phyloP scores from a whole-genome alignment of 108 stramenopile genomes.

The Skeletonema costatum region DNA sequence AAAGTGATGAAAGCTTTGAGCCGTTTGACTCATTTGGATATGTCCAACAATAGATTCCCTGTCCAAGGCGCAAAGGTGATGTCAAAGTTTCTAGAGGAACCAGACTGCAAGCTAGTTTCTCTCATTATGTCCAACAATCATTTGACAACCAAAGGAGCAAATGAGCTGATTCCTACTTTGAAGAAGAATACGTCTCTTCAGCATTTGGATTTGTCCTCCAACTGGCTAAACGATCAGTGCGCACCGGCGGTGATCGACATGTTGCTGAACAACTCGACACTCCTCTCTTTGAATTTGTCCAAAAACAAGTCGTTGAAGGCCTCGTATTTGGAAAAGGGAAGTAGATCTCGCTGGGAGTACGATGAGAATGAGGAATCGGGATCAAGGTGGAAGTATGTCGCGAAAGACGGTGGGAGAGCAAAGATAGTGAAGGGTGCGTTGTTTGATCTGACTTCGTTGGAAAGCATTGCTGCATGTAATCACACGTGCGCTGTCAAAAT shows the following conservation, averaged over 20 bases:
- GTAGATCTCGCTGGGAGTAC: too few relatives aligned
- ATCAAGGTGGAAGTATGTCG: background rate
- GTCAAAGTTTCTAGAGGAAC: background rate
- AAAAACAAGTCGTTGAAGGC: background rate
- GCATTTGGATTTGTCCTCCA: background rate
- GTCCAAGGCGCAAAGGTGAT: background rate
- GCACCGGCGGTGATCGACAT: slow-evolving; percentile 1
- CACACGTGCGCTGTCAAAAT: slow-evolving; percentile 17
- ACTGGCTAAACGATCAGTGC: background rate
- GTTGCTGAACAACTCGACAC: slow-evolving; percentile 1
- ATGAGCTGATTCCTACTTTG: background rate
- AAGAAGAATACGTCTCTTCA: background rate
- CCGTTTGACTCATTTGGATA: background rate
- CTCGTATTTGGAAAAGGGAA: background rate
- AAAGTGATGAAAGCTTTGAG: background rate
- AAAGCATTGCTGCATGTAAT: slow-evolving; percentile 11
- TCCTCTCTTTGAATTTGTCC: background rate
- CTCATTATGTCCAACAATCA: background rate
- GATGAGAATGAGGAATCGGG: too few relatives aligned
- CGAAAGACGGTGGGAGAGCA: too few relatives aligned
- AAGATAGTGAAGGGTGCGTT: background rate
- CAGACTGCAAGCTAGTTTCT: background rate
- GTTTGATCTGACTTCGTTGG: background rate
- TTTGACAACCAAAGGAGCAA: background rate
- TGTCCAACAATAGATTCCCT: background rate